Percentiles rank a stretch among this genome's conserved stretches.
Evolutionary conservation across 208 protist species (phyloP).

Genomic region (Lotmaria passim): DNA sequence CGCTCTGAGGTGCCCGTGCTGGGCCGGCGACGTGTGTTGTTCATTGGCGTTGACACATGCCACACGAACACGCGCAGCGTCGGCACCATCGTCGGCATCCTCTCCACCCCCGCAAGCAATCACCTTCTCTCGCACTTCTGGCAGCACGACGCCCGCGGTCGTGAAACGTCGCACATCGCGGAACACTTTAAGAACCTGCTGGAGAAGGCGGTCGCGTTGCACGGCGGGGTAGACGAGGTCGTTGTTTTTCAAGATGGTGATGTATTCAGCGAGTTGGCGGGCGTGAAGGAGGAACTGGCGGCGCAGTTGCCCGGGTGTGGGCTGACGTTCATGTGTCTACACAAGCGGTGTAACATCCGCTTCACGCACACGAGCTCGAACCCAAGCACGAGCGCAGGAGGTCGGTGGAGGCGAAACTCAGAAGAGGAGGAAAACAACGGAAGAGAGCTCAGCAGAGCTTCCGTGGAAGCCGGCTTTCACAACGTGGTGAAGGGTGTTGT

Average conservation of each 20-base stretch:
- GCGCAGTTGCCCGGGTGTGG: constrained; percentile 56
- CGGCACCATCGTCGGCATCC: constrained; percentile 75
- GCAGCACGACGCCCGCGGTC: constrained; percentile 71
- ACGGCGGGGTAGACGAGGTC: constrained; percentile 85
- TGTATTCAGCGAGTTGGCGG: constrained; percentile 76
- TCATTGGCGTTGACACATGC: constrained; percentile 87
- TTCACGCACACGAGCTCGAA: constrained; percentile 60
- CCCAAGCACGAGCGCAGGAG: too few relatives aligned
- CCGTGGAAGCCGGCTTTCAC: constrained; percentile 20
- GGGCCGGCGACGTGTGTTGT: constrained; percentile 50
- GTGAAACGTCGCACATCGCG: constrained; percentile 61
- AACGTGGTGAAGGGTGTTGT: constrained; percentile 84
- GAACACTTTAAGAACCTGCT: constrained; percentile 64
- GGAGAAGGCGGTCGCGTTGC: constrained; percentile 34
- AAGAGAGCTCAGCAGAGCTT: background rate
- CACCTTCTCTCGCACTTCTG: constrained; percentile 81
- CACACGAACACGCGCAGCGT: constrained; percentile 78
- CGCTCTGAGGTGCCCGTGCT: constrained; percentile 69
- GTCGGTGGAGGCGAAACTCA: too few relatives aligned
- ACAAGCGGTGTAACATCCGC: constrained; percentile 90
- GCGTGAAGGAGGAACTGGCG: constrained; percentile 63
- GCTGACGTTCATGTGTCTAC: constrained; percentile 91
- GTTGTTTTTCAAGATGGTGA: constrained; percentile 90
- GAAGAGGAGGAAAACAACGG: too few relatives aligned
- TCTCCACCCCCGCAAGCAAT: constrained; percentile 52